Percentiles rank a stretch among this genome's conserved stretches.
These are phyloP conservation scores for Plenodomus lindquistii DNA, from an alignment of 2,329 filamentous ascomycete genomes.

Conservation along the genomic window DNA sequence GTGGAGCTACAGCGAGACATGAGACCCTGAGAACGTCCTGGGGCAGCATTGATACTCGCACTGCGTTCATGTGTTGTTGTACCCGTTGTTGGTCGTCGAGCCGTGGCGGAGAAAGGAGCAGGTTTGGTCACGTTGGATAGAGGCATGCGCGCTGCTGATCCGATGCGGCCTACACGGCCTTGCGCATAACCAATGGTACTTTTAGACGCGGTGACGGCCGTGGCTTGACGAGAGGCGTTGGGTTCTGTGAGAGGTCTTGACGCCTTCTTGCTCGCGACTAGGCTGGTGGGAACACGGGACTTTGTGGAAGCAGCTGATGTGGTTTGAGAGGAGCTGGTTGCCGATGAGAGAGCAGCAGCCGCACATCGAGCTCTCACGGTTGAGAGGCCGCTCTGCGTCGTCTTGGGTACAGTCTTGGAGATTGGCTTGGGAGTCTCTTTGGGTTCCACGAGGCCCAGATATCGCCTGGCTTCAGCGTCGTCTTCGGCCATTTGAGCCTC, in stretches of 20 bases:
- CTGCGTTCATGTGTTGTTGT: constrained; percentile 21
- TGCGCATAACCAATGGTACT: constrained; percentile 86
- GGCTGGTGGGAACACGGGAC: constrained; percentile 41
- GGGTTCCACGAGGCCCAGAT: constrained; percentile 31
- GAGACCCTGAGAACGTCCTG: constrained; percentile 15
- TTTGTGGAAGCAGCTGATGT: constrained; percentile 46
- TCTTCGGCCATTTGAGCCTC: constrained; percentile 60
- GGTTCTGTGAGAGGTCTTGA: constrained; percentile 47
- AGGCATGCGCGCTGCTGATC: constrained; percentile 40
- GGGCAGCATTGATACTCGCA: constrained; percentile 10
- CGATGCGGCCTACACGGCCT: constrained; percentile 63
- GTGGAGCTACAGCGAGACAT: constrained; percentile 42
- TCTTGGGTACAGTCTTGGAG: constrained; percentile 14
- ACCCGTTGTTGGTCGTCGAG: constrained; percentile 23
- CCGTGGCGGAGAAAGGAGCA: constrained; percentile 29
- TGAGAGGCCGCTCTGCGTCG: constrained; percentile 45
- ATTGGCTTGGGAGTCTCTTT: constrained; percentile 29
- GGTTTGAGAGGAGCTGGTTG: constrained; percentile 42
- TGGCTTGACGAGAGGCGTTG: constrained; percentile 60
- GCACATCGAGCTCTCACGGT: constrained; percentile 59
- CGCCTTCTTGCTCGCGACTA: constrained; percentile 48
- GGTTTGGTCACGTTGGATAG: constrained; percentile 42
- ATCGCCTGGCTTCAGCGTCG: constrained; percentile 53
- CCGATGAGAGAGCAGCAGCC: constrained; percentile 47
- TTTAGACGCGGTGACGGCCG: constrained; percentile 70